Conservation (phyloP, 2,329 filamentous ascomycete species). For the Lasiodiplodia sp. region DNA sequence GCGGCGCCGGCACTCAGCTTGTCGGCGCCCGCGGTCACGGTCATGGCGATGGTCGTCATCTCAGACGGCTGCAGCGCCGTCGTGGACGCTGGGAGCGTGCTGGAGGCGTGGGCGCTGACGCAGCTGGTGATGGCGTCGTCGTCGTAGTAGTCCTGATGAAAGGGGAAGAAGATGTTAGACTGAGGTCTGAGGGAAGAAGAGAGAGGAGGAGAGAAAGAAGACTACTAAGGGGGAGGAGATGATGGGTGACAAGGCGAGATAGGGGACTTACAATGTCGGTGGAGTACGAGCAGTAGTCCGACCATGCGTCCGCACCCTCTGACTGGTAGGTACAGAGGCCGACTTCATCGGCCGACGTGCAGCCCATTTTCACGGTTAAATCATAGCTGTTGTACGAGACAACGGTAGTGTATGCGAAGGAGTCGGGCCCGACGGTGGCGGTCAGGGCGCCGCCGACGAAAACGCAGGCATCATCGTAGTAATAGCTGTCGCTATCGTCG, state of each 20-base stretch:
- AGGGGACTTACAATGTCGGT: neutral
- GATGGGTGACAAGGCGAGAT: neutral
- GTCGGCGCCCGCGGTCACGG: slow-evolving; percentile 19
- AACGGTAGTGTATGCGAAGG: neutral
- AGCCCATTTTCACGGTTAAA: slow-evolving; percentile 5
- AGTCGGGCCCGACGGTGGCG: slow-evolving; percentile 12
- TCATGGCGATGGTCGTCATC: slow-evolving; percentile 7
- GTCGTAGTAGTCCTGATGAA: neutral
- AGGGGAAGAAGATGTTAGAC: neutral
- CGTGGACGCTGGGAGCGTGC: neutral
- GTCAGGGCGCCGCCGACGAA: slow-evolving; percentile 11
- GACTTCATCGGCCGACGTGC: neutral
- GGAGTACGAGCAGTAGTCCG: slow-evolving; percentile 5
- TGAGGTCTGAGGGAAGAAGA: neutral
- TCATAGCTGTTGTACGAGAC: neutral
- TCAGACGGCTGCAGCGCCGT: neutral
- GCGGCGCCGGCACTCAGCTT: slow-evolving; percentile 21
- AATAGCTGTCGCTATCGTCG: neutral
- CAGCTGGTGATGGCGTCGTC: slow-evolving; percentile 5
- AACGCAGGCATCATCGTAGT: neutral
- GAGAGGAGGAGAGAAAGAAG: too few species aligned
- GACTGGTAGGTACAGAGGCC: neutral
- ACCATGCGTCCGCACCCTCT: slow-evolving; percentile 6
- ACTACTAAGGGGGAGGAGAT: neutral
- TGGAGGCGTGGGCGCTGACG: neutral